phyloP scores from a whole-genome alignment of 108 stramenopile species.

The Cyclotella cryptica region DNA sequence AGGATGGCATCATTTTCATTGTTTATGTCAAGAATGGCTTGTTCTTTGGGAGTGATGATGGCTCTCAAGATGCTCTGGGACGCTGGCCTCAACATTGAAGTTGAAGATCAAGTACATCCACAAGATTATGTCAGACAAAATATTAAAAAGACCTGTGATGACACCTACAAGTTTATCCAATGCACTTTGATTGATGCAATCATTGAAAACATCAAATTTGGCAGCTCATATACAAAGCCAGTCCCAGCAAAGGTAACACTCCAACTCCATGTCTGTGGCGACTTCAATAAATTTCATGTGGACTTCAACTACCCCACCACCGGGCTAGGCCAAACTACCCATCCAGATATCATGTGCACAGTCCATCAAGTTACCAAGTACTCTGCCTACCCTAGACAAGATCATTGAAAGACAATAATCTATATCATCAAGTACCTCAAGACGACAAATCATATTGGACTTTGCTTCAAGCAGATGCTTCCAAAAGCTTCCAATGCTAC shows the following conservation, averaged over 20 bases:
- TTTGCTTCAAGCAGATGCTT: slow-evolving; percentile 14
- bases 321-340: slow-evolving; percentile 29
- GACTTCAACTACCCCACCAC: slow-evolving; percentile 10
- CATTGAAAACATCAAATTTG: neutral
- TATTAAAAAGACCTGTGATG: slow-evolving; percentile 24
- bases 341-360: slow-evolving; percentile 20
- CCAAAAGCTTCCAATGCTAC: slow-evolving; percentile 27
- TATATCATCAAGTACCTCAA: slow-evolving; percentile 6
- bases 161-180: slow-evolving; percentile 47
- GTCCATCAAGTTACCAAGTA: slow-evolving; percentile 27
- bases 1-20: slow-evolving; percentile 42
- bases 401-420: slow-evolving; percentile 17
- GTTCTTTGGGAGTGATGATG: slow-evolving; percentile 28
- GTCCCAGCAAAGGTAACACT: neutral
- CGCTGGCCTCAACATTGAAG: slow-evolving; percentile 20
- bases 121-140: slow-evolving; percentile 52
- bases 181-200: too few relatives aligned
- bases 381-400: neutral
- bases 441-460: neutral
- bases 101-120: slow-evolving; percentile 39
- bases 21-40: slow-evolving; percentile 42
- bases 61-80: slow-evolving; percentile 30
- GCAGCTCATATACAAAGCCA: neutral
- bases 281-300: slow-evolving; percentile 23
- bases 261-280: neutral